A percentile compares a stretch with the other conserved stretches of the same genome.
These are phyloP conservation scores for Cryptococcus sp. DNA, from an alignment of 1,284 basidiomycete species.

Conservation along the genomic window DNA sequence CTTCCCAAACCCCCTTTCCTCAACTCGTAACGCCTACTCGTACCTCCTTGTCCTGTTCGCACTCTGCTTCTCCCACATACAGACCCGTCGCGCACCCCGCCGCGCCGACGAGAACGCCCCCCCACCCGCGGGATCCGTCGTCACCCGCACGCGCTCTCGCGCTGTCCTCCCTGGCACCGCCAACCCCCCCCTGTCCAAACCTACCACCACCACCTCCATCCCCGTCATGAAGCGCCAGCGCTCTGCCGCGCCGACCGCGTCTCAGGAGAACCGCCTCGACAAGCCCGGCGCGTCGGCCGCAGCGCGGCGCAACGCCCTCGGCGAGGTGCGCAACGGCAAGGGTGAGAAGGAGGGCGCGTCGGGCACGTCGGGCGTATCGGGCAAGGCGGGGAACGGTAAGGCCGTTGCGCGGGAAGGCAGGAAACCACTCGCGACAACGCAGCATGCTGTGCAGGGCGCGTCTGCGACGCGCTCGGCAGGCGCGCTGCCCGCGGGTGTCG, in stretches of 20 bases:
- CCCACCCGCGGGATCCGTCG: constrained; percentile 24
- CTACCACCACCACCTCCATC: constrained; percentile 25
- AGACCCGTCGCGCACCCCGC: constrained; percentile 42
- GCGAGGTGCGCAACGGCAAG: constrained; percentile 43
- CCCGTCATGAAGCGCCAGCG: constrained; percentile 39
- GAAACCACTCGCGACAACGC: constrained; percentile 25
- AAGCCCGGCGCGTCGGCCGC: constrained; percentile 17
- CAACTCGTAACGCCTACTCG: no score
- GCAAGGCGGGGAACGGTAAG: constrained; percentile 11
- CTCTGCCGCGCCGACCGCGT: constrained; percentile 18
- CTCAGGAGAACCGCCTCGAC: constrained; percentile 5
- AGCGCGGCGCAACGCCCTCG: constrained; percentile 41
- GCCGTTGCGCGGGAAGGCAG: constrained; percentile 17
- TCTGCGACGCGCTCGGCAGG: constrained; percentile 4
- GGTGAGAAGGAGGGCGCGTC: constrained; percentile 11
- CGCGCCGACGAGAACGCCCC: constrained; percentile 46
- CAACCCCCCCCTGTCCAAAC: constrained; percentile 13
- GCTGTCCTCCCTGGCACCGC: constrained; percentile 4
- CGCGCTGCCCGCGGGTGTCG: neutral
- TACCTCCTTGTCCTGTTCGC: no score
- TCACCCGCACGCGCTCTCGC: constrained; percentile 25
- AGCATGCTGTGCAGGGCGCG: constrained; percentile 5
- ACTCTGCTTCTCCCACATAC: constrained; percentile 2
- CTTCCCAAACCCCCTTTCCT: no score
- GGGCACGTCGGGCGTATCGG: no score